Percentiles rank a stretch among this genome's conserved stretches.
Evolutionary conservation across 2,329 filamentous ascomycete genomes (phyloP).

Genomic region (Aspergillus puulaauensis): DNA sequence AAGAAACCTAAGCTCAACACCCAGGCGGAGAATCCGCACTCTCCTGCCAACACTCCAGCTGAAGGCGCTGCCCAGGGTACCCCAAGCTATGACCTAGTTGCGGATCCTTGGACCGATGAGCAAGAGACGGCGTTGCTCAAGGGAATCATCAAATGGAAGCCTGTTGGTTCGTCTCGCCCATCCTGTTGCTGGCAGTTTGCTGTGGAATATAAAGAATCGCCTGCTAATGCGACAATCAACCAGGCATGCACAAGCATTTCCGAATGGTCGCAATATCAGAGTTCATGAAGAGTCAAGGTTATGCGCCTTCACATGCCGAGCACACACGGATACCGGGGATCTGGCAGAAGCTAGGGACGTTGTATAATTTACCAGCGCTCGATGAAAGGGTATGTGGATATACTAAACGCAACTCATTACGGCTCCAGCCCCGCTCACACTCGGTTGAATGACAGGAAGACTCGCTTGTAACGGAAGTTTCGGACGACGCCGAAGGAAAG

Average conservation of each 20-base stretch:
- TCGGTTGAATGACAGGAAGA: slow-evolving; percentile 47
- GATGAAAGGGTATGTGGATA: slow-evolving; percentile 75
- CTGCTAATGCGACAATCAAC: slow-evolving; percentile 1
- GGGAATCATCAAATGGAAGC: slow-evolving; percentile 90
- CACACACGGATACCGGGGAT: slow-evolving; percentile 91
- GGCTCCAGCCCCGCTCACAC: neutral
- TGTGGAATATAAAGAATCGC: neutral
- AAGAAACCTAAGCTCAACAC: slow-evolving; percentile 60
- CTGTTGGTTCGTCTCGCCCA: slow-evolving; percentile 65
- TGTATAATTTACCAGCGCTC: slow-evolving; percentile 83
- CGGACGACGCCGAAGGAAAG: slow-evolving; percentile 52
- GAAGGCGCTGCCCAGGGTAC: slow-evolving; percentile 34
- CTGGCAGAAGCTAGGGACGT: slow-evolving; percentile 78
- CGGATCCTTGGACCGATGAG: slow-evolving; percentile 90
- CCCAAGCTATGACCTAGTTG: slow-evolving; percentile 50
- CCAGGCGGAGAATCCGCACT: slow-evolving; percentile 27
- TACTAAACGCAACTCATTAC: neutral
- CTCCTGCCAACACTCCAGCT: slow-evolving; percentile 28
- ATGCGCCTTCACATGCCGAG: slow-evolving; percentile 59
- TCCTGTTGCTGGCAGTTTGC: neutral
- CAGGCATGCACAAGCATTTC: slow-evolving; percentile 88
- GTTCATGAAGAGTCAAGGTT: slow-evolving; percentile 77
- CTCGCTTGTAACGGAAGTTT: slow-evolving; percentile 54
- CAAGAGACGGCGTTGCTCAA: slow-evolving; percentile 93
- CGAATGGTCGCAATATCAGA: slow-evolving; percentile 84